phyloP scores from a whole-genome alignment of 768 basidiomycete species.

The Tulasnella sp. region DNA sequence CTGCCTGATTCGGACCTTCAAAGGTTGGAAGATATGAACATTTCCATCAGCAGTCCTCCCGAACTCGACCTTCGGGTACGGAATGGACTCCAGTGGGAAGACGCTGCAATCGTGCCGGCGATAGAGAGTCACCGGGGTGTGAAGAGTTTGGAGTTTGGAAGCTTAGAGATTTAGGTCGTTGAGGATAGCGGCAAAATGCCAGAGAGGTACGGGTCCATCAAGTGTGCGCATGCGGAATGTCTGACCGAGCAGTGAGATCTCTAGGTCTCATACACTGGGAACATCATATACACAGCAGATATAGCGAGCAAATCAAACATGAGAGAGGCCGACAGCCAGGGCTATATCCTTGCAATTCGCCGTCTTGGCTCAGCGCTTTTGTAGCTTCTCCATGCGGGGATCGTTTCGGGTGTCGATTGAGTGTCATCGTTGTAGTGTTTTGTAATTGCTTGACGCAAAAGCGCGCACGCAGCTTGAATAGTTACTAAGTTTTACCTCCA shows the following conservation, averaged over 20 bases:
- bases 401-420: slow-evolving; percentile 80
- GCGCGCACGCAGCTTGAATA: no score
- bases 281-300: no score
- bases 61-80: not conserved
- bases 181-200: not conserved
- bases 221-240: no score
- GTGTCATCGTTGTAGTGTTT: slow-evolving; percentile 78
- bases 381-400: slow-evolving; percentile 75
- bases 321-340: no score
- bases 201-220: not conserved
- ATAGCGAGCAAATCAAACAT: no score
- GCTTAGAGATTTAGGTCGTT: not conserved
- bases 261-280: no score
- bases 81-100: not conserved
- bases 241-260: no score
- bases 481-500: no score
- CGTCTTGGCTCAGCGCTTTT: slow-evolving; percentile 28
- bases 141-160: not conserved
- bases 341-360: no score
- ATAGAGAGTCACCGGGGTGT: not conserved
- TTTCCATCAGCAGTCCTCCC: not conserved
- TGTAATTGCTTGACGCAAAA: slow-evolving; percentile 89
- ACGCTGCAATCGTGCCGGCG: not conserved
- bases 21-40: not conserved
- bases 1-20: not conserved